These are phyloP conservation scores for Fusarium keratoplasticum DNA, from an alignment of 2,329 filamentous ascomycete genomes.

Conservation along the genomic window DNA sequence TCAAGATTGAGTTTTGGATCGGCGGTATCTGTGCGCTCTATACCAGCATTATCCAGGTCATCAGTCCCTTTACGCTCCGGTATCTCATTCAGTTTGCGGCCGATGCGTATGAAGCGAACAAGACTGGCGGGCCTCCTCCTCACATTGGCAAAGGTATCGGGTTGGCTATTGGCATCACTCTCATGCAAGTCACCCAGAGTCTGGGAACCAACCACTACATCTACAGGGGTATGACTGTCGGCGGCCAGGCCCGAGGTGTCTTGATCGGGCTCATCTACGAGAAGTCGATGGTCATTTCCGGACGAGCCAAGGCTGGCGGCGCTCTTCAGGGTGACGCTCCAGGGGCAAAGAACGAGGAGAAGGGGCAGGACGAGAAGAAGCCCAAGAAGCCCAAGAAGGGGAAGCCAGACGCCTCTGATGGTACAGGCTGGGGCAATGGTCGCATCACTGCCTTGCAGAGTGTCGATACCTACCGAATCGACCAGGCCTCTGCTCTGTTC, in stretches of 20 bases:
- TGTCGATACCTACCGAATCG: conserved; percentile 92
- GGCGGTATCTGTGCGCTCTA: conserved; percentile 82
- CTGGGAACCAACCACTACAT: conserved; percentile 90
- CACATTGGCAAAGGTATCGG: conserved; percentile 82
- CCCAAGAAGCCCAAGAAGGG: conserved; percentile 53
- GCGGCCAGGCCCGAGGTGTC: conserved; percentile 83
- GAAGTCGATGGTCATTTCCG: conserved; percentile 91
- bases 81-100: conserved; percentile 89
- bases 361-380: conserved; percentile 51
- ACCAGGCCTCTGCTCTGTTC: conserved; percentile 88
- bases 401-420: conserved; percentile 65
- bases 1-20: conserved; percentile 85
- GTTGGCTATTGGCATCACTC: conserved; percentile 83
- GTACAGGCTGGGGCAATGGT: conserved; percentile 90
- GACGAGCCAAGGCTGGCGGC: conserved; percentile 87
- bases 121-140: conserved; percentile 65
- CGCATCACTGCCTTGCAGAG: conserved; percentile 95
- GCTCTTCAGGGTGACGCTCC: conserved; percentile 49
- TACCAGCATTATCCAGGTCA: conserved; percentile 80
- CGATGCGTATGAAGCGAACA: conserved; percentile 78
- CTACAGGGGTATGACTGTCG: conserved; percentile 91
- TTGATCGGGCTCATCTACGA: conserved; percentile 91
- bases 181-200: conserved; percentile 87
- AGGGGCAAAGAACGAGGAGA: conserved; percentile 58
- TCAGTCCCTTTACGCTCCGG: conserved; percentile 86